Evolutionary conservation across 306 rosid species (phyloP).

Genomic region (Prunus dulcis): DNA sequence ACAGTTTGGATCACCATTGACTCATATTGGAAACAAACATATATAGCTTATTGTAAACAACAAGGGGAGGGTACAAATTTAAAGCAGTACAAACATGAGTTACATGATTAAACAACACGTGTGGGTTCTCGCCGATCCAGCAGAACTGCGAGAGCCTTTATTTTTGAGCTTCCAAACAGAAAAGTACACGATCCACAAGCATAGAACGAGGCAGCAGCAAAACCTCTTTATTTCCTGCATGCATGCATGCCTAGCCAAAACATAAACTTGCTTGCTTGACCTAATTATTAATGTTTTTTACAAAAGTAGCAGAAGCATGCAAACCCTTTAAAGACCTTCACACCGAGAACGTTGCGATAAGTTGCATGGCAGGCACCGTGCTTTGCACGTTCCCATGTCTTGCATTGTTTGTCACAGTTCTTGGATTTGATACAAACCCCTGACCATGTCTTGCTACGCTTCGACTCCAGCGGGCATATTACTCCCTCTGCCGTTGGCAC

Average conservation of each 20-base stretch:
- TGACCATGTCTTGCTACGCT: conserved; percentile 12
- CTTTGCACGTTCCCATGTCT: background rate
- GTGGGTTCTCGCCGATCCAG: too few relatives aligned
- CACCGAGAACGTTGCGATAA: background rate
- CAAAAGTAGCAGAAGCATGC: conserved; percentile 17
- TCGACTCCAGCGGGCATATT: background rate
- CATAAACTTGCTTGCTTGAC: background rate
- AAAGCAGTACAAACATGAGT: background rate
- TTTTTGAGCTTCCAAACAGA: too few relatives aligned
- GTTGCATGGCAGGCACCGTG: background rate
- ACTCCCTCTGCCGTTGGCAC: background rate
- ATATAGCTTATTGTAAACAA: too few relatives aligned
- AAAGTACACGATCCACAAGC: too few relatives aligned
- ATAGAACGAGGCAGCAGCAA: too few relatives aligned
- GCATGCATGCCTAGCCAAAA: too few relatives aligned
- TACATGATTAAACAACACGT: background rate
- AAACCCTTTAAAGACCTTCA: background rate
- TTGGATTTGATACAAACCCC: background rate
- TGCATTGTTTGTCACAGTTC: conserved; percentile 6
- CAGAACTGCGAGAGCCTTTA: too few relatives aligned
- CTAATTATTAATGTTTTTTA: background rate
- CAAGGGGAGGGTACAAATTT: background rate
- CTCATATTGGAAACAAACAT: too few relatives aligned
- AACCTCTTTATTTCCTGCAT: too few relatives aligned
- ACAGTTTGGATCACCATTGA: too few relatives aligned